Evolutionary conservation across 306 rosid genomes (phyloP).

Genomic region (Vigna nakashimae): DNA sequence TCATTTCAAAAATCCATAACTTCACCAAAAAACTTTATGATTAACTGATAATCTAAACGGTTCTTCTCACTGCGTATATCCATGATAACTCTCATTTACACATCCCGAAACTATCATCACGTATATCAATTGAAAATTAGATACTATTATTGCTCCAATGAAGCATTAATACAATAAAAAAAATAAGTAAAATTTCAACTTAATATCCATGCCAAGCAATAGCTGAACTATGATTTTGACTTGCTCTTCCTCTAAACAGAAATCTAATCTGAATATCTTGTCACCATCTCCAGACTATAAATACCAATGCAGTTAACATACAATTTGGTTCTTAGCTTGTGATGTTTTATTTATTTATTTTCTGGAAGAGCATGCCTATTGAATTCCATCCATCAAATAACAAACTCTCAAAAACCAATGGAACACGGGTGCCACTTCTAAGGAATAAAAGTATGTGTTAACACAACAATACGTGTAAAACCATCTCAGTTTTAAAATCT

Average conservation of each 20-base stretch:
- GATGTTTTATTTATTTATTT: background rate
- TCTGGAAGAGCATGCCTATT: background rate
- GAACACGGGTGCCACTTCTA: background rate
- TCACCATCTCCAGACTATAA: background rate
- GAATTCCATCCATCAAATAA: background rate
- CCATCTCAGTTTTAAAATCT: constrained; percentile 1
- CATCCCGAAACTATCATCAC: background rate
- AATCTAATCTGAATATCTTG: constrained; percentile 5
- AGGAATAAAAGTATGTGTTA: background rate
- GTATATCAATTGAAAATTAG: background rate
- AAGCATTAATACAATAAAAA: background rate
- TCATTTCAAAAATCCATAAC: background rate
- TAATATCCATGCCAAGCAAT: constrained; percentile 5
- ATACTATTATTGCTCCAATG: background rate
- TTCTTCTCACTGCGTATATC: constrained; percentile 14
- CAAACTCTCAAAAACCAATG: background rate
- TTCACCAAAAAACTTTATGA: background rate
- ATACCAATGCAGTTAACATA: background rate
- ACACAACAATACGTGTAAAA: background rate
- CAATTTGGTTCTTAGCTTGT: background rate
- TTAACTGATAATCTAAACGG: background rate
- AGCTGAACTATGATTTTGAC: background rate
- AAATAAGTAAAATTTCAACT: background rate
- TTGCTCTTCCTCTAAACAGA: constrained; percentile 6
- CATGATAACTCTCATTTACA: background rate